A percentile compares a stretch with the other conserved stretches of the same genome.
Conservation (phyloP, 1,284 basidiomycete species). For the Ceratobasidium sp. region DNA sequence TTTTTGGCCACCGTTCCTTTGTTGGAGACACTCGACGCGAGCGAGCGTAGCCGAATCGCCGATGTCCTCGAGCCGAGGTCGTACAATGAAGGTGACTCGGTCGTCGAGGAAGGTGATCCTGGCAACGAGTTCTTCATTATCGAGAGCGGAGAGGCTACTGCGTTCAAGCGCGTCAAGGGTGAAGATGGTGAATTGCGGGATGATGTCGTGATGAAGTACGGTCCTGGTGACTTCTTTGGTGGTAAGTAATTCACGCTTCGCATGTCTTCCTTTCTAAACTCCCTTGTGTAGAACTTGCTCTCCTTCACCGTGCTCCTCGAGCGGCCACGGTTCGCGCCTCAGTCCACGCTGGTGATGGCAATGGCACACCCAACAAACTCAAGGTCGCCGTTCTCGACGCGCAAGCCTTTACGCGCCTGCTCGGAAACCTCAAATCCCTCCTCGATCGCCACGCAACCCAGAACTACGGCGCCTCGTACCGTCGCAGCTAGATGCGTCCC, state of each 20-base stretch:
- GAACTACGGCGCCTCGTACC: conserved; percentile 27
- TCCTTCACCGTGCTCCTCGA: conserved; percentile 84
- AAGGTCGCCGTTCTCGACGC: conserved; percentile 94
- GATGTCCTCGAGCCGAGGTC: conserved; percentile 89
- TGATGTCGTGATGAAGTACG: conserved; percentile 74
- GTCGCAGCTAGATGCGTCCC: conserved; percentile 7
- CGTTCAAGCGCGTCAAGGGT: conserved; percentile 74
- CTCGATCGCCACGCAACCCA: conserved; percentile 78
- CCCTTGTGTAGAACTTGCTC: conserved; percentile 69
- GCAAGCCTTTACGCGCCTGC: conserved; percentile 90
- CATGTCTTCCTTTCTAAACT: conserved; percentile 6
- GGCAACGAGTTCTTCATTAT: conserved; percentile 98
- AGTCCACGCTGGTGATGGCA: conserved; percentile 54
- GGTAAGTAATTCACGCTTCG: conserved; percentile 59
- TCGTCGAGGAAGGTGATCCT: conserved; percentile 91
- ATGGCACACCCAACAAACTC: conserved; percentile 59
- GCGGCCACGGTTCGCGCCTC: conserved; percentile 93
- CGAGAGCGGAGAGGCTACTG: conserved; percentile 89
- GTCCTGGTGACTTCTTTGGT: conserved; percentile 97
- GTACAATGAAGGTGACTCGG: conserved; percentile 82
- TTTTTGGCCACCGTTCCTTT: conserved; percentile 93
- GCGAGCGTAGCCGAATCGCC: conserved; percentile 95
- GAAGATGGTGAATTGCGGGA: conserved; percentile 68
- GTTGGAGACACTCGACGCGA: conserved; percentile 81
- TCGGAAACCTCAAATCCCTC: conserved; percentile 88